Evolutionary conservation across 176 grass and related monocot genomes (phyloP).

Genomic region (Juncus inflexus): DNA sequence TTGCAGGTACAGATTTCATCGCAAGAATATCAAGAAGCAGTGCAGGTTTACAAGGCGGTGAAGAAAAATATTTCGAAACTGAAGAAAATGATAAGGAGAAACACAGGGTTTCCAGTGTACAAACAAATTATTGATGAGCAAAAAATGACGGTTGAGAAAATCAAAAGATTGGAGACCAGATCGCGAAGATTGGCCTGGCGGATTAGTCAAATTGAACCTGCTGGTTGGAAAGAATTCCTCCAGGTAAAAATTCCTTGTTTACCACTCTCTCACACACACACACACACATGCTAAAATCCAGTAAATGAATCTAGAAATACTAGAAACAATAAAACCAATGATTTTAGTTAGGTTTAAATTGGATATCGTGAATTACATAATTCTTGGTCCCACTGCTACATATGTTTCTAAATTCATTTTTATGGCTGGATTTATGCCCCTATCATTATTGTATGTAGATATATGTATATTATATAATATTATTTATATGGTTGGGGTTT

Average conservation of each 20-base stretch:
- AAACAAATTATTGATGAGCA: constrained; percentile 78
- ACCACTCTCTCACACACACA: too few species aligned
- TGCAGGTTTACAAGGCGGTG: constrained; percentile 72
- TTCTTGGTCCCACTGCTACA: too few species aligned
- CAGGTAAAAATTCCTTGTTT: constrained; percentile 49
- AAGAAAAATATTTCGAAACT: constrained; percentile 75
- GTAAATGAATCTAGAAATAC: too few species aligned
- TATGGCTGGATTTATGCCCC: too few species aligned
- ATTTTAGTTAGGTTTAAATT: too few species aligned
- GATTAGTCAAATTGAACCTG: constrained; percentile 93
- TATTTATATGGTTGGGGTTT: not conserved
- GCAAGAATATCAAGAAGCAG: constrained; percentile 60
- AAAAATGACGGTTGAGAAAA: constrained; percentile 87
- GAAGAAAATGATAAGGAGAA: constrained; percentile 79
- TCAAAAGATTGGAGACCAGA: constrained; percentile 76
- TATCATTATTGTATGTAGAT: too few species aligned
- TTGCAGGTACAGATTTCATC: constrained; percentile 65
- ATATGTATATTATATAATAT: not conserved
- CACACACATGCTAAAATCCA: too few species aligned
- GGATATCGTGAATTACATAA: too few species aligned
- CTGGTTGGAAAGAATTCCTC: constrained; percentile 98
- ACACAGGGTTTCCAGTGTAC: constrained; percentile 86
- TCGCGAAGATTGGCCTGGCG: constrained; percentile 53
- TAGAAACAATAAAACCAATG: too few species aligned
- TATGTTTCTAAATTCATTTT: too few species aligned